Conservation (phyloP, 2,329 filamentous ascomycete species). For the Claviceps sp. region DNA sequence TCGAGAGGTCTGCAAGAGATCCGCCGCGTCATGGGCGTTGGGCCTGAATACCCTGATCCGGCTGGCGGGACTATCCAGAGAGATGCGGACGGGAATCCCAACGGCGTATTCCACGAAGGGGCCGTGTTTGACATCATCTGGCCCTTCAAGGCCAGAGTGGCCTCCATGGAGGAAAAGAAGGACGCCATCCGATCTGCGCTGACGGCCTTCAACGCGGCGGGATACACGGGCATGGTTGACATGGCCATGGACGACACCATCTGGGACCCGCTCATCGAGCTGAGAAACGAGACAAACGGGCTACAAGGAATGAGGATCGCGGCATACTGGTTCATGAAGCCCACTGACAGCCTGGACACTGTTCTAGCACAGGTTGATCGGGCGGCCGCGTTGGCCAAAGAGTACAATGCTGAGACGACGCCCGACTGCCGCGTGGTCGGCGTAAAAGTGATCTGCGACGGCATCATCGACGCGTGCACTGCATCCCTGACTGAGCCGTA, state of each 20-base stretch:
- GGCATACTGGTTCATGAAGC: slow-evolving; percentile 45
- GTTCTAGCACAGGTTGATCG: slow-evolving; percentile 35
- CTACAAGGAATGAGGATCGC: slow-evolving; percentile 29
- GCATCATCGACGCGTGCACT: slow-evolving; percentile 52
- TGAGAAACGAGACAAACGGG: slow-evolving; percentile 22
- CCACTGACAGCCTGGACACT: slow-evolving; percentile 25
- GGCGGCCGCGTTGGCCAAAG: slow-evolving; percentile 29
- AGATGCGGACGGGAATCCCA: slow-evolving; percentile 31
- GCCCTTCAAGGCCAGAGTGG: slow-evolving; percentile 37
- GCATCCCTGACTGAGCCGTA: slow-evolving; percentile 48
- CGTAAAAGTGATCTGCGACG: slow-evolving; percentile 53
- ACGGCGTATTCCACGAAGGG: slow-evolving; percentile 38
- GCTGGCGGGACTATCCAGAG: slow-evolving; percentile 39
- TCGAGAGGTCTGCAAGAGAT: slow-evolving; percentile 34
- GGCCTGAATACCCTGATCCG: slow-evolving; percentile 29
- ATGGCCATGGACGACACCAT: slow-evolving; percentile 49
- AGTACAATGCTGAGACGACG: slow-evolving; percentile 21
- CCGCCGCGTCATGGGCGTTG: slow-evolving; percentile 23
- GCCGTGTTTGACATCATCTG: slow-evolving; percentile 39
- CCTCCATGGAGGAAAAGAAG: slow-evolving; percentile 33
- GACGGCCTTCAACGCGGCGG: slow-evolving; percentile 33
- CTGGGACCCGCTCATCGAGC: slow-evolving; percentile 36
- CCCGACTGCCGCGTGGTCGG: slow-evolving; percentile 38
- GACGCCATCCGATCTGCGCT: slow-evolving; percentile 35
- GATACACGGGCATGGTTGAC: slow-evolving; percentile 42